These are phyloP conservation scores for Torulaspora franciscae DNA, from an alignment of 805 yeast genomes.

Conservation along the genomic window DNA sequence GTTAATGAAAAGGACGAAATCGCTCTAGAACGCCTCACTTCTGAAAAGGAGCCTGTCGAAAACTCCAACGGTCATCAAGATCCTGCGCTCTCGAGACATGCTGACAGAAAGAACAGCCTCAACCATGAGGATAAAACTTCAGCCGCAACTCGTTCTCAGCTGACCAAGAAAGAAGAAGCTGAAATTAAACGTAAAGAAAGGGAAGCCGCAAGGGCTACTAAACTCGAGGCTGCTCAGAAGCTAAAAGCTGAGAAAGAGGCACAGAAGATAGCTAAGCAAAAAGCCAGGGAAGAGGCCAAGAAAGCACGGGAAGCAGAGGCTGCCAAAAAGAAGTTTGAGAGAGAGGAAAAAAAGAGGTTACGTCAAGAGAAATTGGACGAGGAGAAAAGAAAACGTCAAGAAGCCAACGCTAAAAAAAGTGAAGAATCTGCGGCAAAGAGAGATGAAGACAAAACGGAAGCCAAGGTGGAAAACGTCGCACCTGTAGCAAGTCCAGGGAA, in stretches of 20 bases:
- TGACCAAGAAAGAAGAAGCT: slow-evolving; percentile 4
- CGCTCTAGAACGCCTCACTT: too few species aligned
- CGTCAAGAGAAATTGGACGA: slow-evolving; percentile 6
- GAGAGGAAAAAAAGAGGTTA: slow-evolving; percentile 10
- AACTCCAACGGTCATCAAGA: too few species aligned
- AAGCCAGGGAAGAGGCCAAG: slow-evolving; percentile 15
- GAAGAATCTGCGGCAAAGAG: background rate
- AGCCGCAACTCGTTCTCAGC: background rate
- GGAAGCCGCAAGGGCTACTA: slow-evolving; percentile 7
- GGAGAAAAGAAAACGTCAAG: slow-evolving; percentile 5
- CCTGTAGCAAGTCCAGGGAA: background rate
- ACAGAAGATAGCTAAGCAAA: slow-evolving; percentile 11
- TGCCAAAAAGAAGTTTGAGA: slow-evolving; percentile 9
- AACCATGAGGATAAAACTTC: background rate
- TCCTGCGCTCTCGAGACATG: too few species aligned
- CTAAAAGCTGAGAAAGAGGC: slow-evolving; percentile 9
- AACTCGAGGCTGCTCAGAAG: slow-evolving; percentile 6
- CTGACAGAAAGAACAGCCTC: too few species aligned
- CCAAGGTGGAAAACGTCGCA: background rate
- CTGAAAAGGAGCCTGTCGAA: too few species aligned
- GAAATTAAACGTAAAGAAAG: slow-evolving; percentile 4
- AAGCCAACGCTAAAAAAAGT: background rate
- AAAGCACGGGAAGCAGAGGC: slow-evolving; percentile 12
- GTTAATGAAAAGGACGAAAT: too few species aligned
- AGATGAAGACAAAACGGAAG: background rate